Evolutionary conservation across 2,329 filamentous ascomycete genomes (phyloP), one percentile per base, ranked within the genome.

Genomic region (Exophiala sp.): DNA sequence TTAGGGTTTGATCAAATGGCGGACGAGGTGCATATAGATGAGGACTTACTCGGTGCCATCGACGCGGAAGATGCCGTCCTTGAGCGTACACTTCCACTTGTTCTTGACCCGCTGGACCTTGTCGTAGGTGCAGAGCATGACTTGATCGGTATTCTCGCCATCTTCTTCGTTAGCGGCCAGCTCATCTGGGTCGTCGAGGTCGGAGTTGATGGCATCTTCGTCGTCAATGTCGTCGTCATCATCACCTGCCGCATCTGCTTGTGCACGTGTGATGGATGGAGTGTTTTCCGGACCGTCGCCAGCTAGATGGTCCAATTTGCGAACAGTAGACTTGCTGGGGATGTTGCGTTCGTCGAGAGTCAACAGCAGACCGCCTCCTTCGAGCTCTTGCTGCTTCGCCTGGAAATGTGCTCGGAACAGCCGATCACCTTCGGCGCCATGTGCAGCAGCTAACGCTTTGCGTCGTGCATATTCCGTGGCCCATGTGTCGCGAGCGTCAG

Each of bases 101-200:
- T 97, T 98, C 82, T 98, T 98, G 63, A 97, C 93, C 41, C 93
- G 80, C 71, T 97, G 91, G 8, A 98, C 93, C 74, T 98, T 98
- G 74, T 98, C 93, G 67, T 98, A 98, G 66, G 95, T 96, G 74
- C 93, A 98, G 34, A 98, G 82, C 87, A 98, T 97, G 65, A 94
- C 90, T 61, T 95, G 86, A 1, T 85, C 83, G 58, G 86, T 80
- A 29, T 83, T 80, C 37, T 95, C 90, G 53, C 94, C 88, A 11
- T 89, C 87, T 43, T 93, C 90, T 27, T 93, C 88, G 19, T 91
- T 87, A 19, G 93, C 88, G 23, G 86, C 83, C 9, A 88, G 83
- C 54, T 97, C 93, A 56, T 97, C 90, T 0, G 90, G 82, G 64
- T 98, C 93, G 65, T 98, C 93, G 2, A 98, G 81, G 63, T 98